A percentile compares a stretch with the other conserved stretches of the same genome.
Conservation (phyloP, 352 stramenopile genomes). For the Phytophthora fragariae region DNA sequence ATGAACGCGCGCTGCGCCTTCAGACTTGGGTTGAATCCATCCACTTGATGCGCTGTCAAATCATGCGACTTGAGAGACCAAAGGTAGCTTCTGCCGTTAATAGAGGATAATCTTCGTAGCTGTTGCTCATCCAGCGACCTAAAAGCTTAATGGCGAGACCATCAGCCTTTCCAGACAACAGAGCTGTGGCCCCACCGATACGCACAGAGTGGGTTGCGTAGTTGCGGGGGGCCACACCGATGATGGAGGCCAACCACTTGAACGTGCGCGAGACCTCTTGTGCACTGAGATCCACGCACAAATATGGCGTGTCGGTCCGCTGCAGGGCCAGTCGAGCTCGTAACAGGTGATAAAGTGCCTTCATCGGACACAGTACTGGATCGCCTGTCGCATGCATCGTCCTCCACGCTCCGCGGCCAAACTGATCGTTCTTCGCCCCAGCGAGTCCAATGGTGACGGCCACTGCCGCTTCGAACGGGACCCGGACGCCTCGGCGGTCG, state of each 20-base stretch:
- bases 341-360: background rate
- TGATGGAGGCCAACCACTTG: background rate
- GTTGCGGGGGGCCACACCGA: background rate
- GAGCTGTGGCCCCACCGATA: background rate
- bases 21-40: background rate
- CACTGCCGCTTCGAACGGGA: background rate
- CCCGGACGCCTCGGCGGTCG: background rate
- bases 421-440: conserved; percentile 16
- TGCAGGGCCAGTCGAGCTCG: background rate
- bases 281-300: background rate
- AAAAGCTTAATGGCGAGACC: background rate
- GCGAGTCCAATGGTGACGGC: conserved; percentile 6
- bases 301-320: background rate
- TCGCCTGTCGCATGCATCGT: background rate
- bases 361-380: background rate
- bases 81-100: background rate
- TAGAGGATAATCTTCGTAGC: background rate
- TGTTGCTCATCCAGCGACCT: background rate
- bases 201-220: background rate
- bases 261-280: background rate
- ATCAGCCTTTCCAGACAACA: background rate
- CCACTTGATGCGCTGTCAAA: background rate
- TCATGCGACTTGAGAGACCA: background rate
- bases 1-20: background rate
- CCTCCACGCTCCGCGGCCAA: background rate